phyloP scores from a whole-genome alignment of 148 eudicot genomes.

The Chenopodium quinoa region DNA sequence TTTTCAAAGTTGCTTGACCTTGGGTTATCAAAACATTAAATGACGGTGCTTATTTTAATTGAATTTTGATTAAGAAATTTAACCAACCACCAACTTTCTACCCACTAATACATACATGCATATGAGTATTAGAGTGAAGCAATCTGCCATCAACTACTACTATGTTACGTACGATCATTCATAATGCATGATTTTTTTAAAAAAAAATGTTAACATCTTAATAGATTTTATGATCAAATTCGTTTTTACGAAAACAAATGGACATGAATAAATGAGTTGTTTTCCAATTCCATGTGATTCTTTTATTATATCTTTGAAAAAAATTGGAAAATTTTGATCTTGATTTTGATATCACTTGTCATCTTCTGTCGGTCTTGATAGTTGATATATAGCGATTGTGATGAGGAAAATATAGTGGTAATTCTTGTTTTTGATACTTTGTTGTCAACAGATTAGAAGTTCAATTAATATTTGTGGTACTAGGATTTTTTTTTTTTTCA shows the following conservation, averaged over 20 bases:
- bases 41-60: conserved; percentile 25
- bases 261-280: neutral
- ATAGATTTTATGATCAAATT: neutral
- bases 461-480: too few species aligned
- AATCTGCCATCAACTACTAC: conserved; percentile 1
- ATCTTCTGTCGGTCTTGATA: neutral
- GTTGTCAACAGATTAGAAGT: too few species aligned
- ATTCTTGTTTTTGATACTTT: too few species aligned
- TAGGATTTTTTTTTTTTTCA: too few species aligned
- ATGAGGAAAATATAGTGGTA: too few species aligned
- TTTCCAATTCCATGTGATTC: neutral
- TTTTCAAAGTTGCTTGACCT: conserved; percentile 27
- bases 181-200: neutral
- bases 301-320: neutral
- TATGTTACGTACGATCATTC: neutral
- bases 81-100: conserved; percentile 27
- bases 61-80: conserved; percentile 8
- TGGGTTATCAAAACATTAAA: conserved; percentile 24
- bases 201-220: neutral
- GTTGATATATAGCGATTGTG: neutral
- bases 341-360: neutral
- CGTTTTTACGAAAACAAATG: neutral
- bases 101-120: neutral
- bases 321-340: neutral
- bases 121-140: neutral